These are phyloP conservation scores for Colletotrichum sp. DNA, from an alignment of 2,329 filamentous ascomycete genomes.

Conservation along the genomic window DNA sequence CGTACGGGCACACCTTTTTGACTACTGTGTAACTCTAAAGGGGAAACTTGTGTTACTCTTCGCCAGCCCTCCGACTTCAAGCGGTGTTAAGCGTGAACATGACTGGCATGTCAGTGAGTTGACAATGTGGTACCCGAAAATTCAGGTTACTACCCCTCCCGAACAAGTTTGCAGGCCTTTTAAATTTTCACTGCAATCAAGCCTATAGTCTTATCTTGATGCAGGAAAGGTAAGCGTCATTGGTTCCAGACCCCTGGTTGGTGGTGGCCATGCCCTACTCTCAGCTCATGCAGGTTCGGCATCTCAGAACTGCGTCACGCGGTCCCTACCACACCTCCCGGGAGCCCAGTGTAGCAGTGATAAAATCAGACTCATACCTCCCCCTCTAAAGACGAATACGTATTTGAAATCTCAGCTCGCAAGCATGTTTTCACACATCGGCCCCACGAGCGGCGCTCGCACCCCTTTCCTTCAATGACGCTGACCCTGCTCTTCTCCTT, in stretches of 20 bases:
- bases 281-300: conserved; percentile 2
- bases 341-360: background rate
- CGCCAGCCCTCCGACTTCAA: background rate
- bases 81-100: background rate
- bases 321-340: background rate
- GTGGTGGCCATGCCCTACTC: conserved; percentile 12
- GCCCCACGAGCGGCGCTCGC: background rate
- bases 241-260: background rate
- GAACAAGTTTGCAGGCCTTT: background rate
- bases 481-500: background rate
- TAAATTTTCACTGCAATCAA: background rate
- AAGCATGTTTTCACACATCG: background rate
- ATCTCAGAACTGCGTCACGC: background rate
- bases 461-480: no score
- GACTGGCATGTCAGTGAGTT: background rate
- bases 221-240: background rate
- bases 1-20: background rate
- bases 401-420: background rate
- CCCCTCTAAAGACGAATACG: background rate
- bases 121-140: background rate
- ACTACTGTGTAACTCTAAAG: background rate
- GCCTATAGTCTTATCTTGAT: background rate
- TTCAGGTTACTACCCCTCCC: background rate
- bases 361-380: background rate
- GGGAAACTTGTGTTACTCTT: background rate